These are phyloP conservation scores for Mycena indigotica DNA, from an alignment of 768 basidiomycete genomes.

Conservation along the genomic window DNA sequence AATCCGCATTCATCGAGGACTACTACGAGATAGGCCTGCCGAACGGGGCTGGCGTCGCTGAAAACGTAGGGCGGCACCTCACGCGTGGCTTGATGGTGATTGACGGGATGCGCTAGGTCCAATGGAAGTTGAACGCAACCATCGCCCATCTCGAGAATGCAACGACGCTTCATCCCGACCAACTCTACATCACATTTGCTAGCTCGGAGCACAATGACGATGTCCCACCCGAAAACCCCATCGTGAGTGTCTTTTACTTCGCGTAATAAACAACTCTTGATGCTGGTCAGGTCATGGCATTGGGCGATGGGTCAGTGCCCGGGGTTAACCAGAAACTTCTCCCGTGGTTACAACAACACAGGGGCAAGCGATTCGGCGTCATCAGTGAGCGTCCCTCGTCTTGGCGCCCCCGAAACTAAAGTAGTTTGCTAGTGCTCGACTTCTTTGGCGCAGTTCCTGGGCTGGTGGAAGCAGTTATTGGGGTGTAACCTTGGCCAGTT, in stretches of 20 bases:
- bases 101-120: too few relatives aligned
- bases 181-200: constrained; percentile 51
- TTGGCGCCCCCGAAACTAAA: neutral
- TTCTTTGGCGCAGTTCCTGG: constrained; percentile 51
- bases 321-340: constrained; percentile 50
- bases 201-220: constrained; percentile 44
- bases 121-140: constrained; percentile 45
- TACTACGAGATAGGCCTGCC: constrained; percentile 44
- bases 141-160: constrained; percentile 46
- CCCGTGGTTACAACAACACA: constrained; percentile 43
- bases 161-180: constrained; percentile 38
- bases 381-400: constrained; percentile 37
- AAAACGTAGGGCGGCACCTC: too few relatives aligned
- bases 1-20: constrained; percentile 51
- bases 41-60: constrained; percentile 33
- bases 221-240: constrained; percentile 37
- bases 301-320: constrained; percentile 40
- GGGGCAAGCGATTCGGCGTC: constrained; percentile 48
- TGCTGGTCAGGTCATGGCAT: constrained; percentile 41
- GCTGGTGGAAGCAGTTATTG: constrained; percentile 48
- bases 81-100: too few relatives aligned
- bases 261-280: neutral
- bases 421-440: constrained; percentile 42
- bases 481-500: constrained; percentile 30
- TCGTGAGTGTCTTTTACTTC: constrained; percentile 26